Evolutionary conservation across 192 early-diverging fungal genomes (phyloP), one percentile per base, ranked within the genome.

Genomic region (Chytriomyces sp.): DNA sequence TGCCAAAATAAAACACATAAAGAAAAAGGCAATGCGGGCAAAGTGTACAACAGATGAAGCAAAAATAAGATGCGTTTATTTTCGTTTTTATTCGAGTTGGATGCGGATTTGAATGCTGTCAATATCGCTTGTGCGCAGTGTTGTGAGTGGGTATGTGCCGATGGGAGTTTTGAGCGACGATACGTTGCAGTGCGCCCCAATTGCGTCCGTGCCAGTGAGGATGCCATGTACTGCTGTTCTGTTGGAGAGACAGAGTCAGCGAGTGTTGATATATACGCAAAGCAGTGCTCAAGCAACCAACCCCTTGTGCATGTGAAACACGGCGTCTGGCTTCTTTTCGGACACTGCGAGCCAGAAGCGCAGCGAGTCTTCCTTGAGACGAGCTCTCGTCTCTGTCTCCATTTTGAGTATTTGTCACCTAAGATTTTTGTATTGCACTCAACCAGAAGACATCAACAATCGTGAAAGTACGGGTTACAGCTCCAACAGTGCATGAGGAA

Each of bases 1-100:
- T 77, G 10, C 20, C 72, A 76, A 77, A 77, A 77, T 77, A 65
- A 35, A 61, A 61, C 10, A n/a, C n/a, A n/a, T n/a, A n/a, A n/a
- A n/a, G n/a, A 48, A n/a, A 20, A 69, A 69, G 50, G 45, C 64
- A 2, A 49, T 63, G 57, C 7, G 20, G 16, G 20, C 20, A 20
- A 20, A n/a, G 5, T 0, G 57, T 59, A 59, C 20, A 35, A 35
- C 35, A 35, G 35, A 35, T 35, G 35, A 35, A 35, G 35, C 35
- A 35, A 4, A 35, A 4, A 35, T 35, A 35, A 1, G 2, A 35
- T 35, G 0, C 35, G 35, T 35, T 35, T 0, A 35, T 35, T 35
- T 35, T 35, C 0, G 35, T 35, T 35, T 35, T 35, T 1, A 35
- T 35, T 35, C 35, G 35, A 35, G 35, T 35, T 35, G 35, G 35